Conservation (phyloP, 768 basidiomycete genomes). For the Lentinula lateritia region DNA sequence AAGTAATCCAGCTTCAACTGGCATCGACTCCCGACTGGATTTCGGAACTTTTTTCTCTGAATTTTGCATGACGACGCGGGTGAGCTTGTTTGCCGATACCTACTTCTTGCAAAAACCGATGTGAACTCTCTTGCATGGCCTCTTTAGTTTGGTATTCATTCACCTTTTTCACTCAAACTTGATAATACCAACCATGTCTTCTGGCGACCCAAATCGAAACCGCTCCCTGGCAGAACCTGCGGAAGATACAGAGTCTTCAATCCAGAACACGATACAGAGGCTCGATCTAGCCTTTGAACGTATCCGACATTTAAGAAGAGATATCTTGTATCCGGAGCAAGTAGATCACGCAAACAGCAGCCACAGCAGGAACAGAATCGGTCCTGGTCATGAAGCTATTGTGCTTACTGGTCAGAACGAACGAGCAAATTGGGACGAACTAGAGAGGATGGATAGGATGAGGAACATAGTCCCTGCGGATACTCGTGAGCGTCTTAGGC, state of each 20-base stretch:
- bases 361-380: slow-evolving; percentile 24
- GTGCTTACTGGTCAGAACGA: slow-evolving; percentile 21
- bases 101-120: neutral
- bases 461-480: slow-evolving; percentile 6
- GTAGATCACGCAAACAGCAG: slow-evolving; percentile 19
- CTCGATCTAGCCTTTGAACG: slow-evolving; percentile 51
- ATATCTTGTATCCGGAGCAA: slow-evolving; percentile 32
- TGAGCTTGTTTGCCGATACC: neutral
- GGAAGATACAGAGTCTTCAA: slow-evolving; percentile 16
- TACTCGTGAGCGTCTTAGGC: slow-evolving; percentile 7
- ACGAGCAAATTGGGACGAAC: slow-evolving; percentile 1
- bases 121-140: neutral
- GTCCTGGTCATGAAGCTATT: slow-evolving; percentile 35
- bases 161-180: neutral
- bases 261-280: slow-evolving; percentile 36
- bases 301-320: slow-evolving; percentile 49
- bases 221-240: neutral
- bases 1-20: neutral
- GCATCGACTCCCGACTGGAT: neutral
- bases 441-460: slow-evolving; percentile 2
- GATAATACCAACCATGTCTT: neutral
- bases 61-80: neutral
- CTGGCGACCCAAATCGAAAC: neutral
- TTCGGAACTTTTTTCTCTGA: neutral
- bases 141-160: neutral